Evolutionary conservation across 768 basidiomycete genomes (phyloP).

Genomic region (Phanerochaete carnosa): DNA sequence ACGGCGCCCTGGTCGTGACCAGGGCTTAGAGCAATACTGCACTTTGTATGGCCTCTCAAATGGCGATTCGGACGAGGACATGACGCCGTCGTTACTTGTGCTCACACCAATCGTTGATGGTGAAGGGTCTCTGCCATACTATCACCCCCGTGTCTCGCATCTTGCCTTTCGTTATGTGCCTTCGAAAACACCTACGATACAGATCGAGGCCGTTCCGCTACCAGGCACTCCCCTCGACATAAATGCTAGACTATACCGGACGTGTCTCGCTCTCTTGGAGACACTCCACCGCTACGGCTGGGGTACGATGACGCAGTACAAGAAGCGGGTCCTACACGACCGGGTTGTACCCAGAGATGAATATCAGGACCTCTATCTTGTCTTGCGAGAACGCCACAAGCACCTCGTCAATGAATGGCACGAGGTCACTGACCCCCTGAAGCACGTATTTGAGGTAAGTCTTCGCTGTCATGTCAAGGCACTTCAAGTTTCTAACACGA

Average conservation of each 20-base stretch:
- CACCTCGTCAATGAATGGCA: constrained; percentile 72
- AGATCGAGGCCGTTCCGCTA: constrained; percentile 59
- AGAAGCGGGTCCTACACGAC: constrained; percentile 86
- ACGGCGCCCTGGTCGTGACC: constrained; percentile 74
- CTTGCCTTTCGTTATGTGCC: constrained; percentile 77
- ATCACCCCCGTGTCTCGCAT: constrained; percentile 80
- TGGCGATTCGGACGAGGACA: not conserved
- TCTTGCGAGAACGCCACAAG: constrained; percentile 83
- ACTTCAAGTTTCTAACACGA: not conserved
- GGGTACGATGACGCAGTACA: constrained; percentile 78
- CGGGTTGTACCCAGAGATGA: constrained; percentile 65
- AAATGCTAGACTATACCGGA: constrained; percentile 72
- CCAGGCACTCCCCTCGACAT: constrained; percentile 41
- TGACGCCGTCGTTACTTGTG: constrained; percentile 38
- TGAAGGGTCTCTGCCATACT: constrained; percentile 69
- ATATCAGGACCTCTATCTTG: constrained; percentile 89
- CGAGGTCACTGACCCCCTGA: constrained; percentile 81
- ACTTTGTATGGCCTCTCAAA: constrained; percentile 49
- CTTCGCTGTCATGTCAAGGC: not conserved
- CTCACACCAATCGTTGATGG: constrained; percentile 53
- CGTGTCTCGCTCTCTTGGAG: constrained; percentile 76
- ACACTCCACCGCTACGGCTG: constrained; percentile 86
- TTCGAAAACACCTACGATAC: constrained; percentile 31
- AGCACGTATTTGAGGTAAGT: constrained; percentile 85
- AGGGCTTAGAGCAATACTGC: constrained; percentile 71